Conservation (phyloP, 495 filamentous ascomycete genomes). For the Penicillium verhagenii region DNA sequence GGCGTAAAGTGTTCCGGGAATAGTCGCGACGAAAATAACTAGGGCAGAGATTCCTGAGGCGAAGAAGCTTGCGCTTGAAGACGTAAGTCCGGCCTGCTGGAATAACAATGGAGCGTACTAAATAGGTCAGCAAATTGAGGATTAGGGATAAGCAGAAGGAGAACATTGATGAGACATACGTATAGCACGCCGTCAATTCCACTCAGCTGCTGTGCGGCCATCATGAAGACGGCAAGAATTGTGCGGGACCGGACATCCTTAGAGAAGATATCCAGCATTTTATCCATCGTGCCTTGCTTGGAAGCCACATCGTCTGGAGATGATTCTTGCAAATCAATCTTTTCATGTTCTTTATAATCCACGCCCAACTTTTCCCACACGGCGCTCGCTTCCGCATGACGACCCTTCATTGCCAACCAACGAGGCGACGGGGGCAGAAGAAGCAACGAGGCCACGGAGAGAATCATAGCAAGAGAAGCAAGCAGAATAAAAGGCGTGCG, state of each 20-base stretch:
- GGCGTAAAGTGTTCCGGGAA: conserved; percentile 52
- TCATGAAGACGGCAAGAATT: conserved; percentile 43
- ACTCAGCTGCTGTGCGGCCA: conserved; percentile 45
- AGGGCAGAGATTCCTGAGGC: conserved; percentile 55
- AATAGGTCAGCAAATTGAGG: neutral
- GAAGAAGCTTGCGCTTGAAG: conserved; percentile 50
- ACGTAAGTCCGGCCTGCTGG: conserved; percentile 51
- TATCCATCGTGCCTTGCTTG: conserved; percentile 3
- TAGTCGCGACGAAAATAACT: conserved; percentile 48
- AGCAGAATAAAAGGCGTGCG: conserved; percentile 52
- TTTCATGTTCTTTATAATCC: conserved; percentile 49
- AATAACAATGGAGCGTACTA: conserved; percentile 56
- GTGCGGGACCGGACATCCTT: conserved; percentile 38
- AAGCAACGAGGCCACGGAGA: conserved; percentile 35
- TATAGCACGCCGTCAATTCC: conserved; percentile 54
- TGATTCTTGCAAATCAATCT: conserved; percentile 29
- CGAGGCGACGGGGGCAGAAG: conserved; percentile 49
- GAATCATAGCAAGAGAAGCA: conserved; percentile 38
- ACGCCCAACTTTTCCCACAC: conserved; percentile 49
- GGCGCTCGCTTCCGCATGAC: conserved; percentile 32
- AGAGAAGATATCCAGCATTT: conserved; percentile 37
- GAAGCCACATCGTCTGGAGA: neutral
- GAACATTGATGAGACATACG: conserved; percentile 36
- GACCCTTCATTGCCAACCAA: conserved; percentile 46
- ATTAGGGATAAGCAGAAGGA: neutral